phyloP scores from a whole-genome alignment of 495 filamentous ascomycete species.

The Annulohypoxylon bovei region DNA sequence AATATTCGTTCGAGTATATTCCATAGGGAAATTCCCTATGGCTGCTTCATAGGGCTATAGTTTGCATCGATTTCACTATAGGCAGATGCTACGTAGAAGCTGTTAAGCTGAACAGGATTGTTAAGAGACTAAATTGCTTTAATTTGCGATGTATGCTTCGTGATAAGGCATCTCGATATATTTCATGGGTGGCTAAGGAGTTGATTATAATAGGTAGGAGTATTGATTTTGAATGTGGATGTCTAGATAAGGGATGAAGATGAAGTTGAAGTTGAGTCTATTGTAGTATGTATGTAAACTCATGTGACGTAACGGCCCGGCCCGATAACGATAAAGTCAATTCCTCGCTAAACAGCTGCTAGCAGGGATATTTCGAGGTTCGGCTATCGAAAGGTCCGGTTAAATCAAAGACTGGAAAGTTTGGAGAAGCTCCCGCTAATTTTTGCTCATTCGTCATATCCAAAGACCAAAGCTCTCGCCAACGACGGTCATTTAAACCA shows the following conservation, averaged over 20 bases:
- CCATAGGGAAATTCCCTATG: background rate
- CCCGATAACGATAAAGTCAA: background rate
- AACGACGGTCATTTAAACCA: conserved; percentile 2
- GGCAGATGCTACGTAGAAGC: background rate
- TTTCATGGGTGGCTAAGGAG: background rate
- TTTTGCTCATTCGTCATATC: conserved; percentile 31
- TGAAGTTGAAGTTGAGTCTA: background rate
- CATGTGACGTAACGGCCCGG: background rate
- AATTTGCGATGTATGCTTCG: background rate
- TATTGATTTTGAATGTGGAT: background rate
- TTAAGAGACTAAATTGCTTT: background rate
- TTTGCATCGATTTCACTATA: background rate
- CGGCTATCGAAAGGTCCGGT: conserved; percentile 9
- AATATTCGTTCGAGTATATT: conserved; percentile 13
- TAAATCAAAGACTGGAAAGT: background rate
- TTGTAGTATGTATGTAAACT: background rate
- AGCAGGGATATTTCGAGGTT: background rate
- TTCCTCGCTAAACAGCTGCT: background rate
- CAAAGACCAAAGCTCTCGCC: conserved; percentile 1
- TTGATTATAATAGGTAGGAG: background rate
- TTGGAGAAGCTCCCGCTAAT: conserved; percentile 24
- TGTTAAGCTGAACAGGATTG: background rate
- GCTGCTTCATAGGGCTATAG: background rate
- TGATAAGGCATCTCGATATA: background rate
- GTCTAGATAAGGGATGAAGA: background rate